Evolutionary conservation across 495 filamentous ascomycete genomes (phyloP).

Genomic region (Penicillium subrubescens): DNA sequence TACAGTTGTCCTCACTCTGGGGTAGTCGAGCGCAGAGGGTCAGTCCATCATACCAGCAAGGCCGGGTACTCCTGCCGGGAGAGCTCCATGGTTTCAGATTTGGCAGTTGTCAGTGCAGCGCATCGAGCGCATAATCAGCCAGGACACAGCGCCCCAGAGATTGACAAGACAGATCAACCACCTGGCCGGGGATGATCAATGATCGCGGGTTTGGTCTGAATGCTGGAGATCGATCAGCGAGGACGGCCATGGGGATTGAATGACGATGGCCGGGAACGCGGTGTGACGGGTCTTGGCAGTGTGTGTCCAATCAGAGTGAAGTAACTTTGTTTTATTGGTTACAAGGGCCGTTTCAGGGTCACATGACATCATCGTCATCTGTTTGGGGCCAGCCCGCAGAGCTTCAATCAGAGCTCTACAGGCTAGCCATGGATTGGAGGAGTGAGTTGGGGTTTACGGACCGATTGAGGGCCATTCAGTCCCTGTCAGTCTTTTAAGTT

Average conservation of each 20-base stretch:
- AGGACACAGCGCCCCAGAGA: constrained; percentile 11
- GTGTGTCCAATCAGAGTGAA: background rate
- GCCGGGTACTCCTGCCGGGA: constrained; percentile 93
- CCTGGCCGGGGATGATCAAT: constrained; percentile 21
- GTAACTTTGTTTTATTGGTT: background rate
- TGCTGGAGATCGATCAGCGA: constrained; percentile 27
- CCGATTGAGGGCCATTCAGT: constrained; percentile 50
- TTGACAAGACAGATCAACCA: constrained; percentile 3
- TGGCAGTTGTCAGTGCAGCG: constrained; percentile 30
- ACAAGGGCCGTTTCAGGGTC: constrained; percentile 9
- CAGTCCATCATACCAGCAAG: constrained; percentile 74
- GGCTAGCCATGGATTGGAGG: constrained; percentile 45
- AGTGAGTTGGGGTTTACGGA: constrained; percentile 52
- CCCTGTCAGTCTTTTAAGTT: constrained; percentile 38
- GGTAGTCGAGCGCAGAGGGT: constrained; percentile 7
- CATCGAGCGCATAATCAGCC: constrained; percentile 45
- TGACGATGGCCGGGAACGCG: constrained; percentile 28
- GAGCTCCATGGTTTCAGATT: constrained; percentile 65
- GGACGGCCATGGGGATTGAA: constrained; percentile 30
- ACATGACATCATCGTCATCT: constrained; percentile 26
- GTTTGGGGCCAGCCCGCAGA: constrained; percentile 1
- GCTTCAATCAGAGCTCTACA: background rate
- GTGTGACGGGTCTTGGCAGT: constrained; percentile 10
- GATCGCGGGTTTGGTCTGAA: constrained; percentile 24
- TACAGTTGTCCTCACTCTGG: background rate